These are phyloP conservation scores for Danielozyma ontarioensis DNA, from an alignment of 805 yeast species.

Conservation along the genomic window DNA sequence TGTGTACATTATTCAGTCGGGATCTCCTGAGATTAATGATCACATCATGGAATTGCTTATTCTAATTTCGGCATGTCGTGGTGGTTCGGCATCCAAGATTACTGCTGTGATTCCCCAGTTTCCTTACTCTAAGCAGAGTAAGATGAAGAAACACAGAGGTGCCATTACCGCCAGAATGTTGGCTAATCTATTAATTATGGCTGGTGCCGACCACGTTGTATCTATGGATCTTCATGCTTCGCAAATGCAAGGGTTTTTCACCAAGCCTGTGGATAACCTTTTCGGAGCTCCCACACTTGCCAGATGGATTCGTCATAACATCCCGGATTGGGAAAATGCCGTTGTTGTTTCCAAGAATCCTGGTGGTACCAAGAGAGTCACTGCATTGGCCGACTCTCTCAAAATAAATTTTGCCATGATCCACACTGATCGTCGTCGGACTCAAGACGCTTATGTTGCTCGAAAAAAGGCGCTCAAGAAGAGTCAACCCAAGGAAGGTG, in stretches of 20 bases:
- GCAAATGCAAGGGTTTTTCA: conserved; percentile 98
- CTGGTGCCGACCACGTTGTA: conserved; percentile 98
- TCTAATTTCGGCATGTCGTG: conserved; percentile 90
- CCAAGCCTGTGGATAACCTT: conserved; percentile 94
- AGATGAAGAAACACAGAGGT: conserved; percentile 98
- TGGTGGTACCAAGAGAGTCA: conserved; percentile 97
- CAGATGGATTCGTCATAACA: conserved; percentile 89
- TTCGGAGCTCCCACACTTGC: conserved; percentile 97
- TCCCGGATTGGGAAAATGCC: conserved; percentile 77
- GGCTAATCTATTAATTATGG: conserved; percentile 92
- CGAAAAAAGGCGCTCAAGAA: conserved; percentile 42
- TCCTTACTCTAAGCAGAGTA: conserved; percentile 90
- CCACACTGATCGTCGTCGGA: conserved; percentile 94
- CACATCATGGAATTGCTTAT: conserved; percentile 95
- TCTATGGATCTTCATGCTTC: conserved; percentile 96
- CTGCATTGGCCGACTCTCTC: conserved; percentile 94
- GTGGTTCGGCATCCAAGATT: conserved; percentile 97
- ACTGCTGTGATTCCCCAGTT: conserved; percentile 97
- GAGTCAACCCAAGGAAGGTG: conserved; percentile 41
- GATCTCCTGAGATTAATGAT: conserved; percentile 83
- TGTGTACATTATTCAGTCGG: conserved; percentile 82
- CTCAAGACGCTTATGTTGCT: conserved; percentile 52
- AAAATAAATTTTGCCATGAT: conserved; percentile 98
- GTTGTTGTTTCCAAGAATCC: conserved; percentile 99
- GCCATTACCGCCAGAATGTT: conserved; percentile 98